Evolutionary conservation across 2,329 filamentous ascomycete species (phyloP), one percentile per base, ranked within the genome.

Genomic region (Verticillium isaacii): DNA sequence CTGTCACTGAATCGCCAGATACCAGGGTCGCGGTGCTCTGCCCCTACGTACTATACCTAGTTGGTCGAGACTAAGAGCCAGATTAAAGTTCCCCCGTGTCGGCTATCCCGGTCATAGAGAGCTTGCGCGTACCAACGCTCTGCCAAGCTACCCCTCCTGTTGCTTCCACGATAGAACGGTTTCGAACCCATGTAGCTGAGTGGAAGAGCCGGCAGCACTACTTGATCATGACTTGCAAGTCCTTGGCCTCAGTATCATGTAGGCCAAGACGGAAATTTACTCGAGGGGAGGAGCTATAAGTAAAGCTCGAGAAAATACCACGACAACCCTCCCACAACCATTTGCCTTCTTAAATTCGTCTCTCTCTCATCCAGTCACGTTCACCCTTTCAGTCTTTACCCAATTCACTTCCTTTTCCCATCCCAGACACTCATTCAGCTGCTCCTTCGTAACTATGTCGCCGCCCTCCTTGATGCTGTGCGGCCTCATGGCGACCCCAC

Each of bases 161-260:
- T 56, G 29, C 54, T 55, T 29, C n/a, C 52, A 29, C 19, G 15
- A 17, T 11, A 15, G 23, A 9, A 32, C 54, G 23, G 54, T 56
- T 56, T 56, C 54, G 34, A 8, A 56, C 54, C 54, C 54, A 12
- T 56, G 54, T 32, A 23, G 25, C 29, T 23, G 54, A 23, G 23
- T 23, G 54, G 54, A 32, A 14, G 29, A 54, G 23, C 17, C 50
- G 50, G 50, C 50, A 56, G 54, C 12, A 7, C 17, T 41, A 17
- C 37, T 19, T 17, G n/a, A 14, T 8, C 29, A 29, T 56, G 54
- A 56, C 62, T 61, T 39, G 59, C 61, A 32, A 17, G 57, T 39
- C 58, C 56, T 41, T 61, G 59, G 39, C 63, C 60, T 60, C 60
- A 59, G 8, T 56, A 60, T 17, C 63, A 63, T 45, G 64, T 60